Conservation (phyloP, 148 eudicot genomes). For the Nyssa sinensis region DNA sequence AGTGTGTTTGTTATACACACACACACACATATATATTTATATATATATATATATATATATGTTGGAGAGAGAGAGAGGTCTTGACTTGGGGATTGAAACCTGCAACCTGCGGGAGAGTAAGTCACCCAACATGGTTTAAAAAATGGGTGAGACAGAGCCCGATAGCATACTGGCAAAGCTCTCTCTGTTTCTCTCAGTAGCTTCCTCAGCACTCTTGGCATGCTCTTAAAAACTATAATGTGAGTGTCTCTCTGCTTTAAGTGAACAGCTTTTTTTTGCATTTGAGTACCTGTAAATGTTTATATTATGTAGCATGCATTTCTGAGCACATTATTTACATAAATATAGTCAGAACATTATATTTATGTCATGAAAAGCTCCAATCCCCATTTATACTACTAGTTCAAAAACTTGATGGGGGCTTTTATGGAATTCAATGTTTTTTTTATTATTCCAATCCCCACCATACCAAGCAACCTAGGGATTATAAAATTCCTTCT, state of each 20-base stretch:
- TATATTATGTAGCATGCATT: constrained; percentile 1
- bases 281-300: background rate
- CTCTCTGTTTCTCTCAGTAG: background rate
- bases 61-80: too few species aligned
- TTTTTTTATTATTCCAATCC: too few species aligned
- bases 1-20: background rate
- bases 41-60: background rate
- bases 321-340: background rate
- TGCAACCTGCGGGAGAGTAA: too few species aligned
- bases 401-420: too few species aligned
- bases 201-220: constrained; percentile 7
- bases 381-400: too few species aligned
- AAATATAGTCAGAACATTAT: background rate
- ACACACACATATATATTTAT: background rate
- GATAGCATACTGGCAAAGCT: background rate
- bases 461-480: too few species aligned
- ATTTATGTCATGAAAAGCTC: too few species aligned
- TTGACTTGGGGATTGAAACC: background rate
- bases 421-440: too few species aligned
- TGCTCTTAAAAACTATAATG: background rate
- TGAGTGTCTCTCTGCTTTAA: background rate
- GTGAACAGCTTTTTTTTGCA: background rate
- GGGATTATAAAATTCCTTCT: too few species aligned
- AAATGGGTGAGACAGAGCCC: background rate
- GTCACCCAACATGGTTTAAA: background rate